Evolutionary conservation across 768 basidiomycete species (phyloP).

Genomic region (Hypsizygus marmoreus): DNA sequence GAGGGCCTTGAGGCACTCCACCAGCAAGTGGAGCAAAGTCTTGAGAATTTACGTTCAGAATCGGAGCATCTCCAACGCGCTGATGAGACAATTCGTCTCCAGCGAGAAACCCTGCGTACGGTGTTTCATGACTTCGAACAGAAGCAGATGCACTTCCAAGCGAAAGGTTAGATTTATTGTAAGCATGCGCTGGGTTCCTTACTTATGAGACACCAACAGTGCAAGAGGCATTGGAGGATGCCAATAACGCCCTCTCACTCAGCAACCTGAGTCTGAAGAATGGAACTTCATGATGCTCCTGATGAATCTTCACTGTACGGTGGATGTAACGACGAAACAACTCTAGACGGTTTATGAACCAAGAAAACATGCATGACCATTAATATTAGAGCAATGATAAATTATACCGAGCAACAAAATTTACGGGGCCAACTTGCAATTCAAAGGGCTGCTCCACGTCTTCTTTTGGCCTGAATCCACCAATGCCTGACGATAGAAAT

Average conservation of each 20-base stretch:
- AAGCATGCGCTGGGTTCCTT: background rate
- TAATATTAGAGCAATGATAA: too few relatives aligned
- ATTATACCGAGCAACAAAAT: background rate
- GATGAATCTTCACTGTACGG: too few relatives aligned
- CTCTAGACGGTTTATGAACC: too few relatives aligned
- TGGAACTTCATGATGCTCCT: too few relatives aligned
- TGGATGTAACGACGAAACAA: too few relatives aligned
- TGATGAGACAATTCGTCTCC: constrained; percentile 42
- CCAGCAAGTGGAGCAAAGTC: constrained; percentile 48
- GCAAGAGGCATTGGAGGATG: constrained; percentile 43
- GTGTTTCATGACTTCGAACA: constrained; percentile 45
- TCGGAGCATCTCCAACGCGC: constrained; percentile 44
- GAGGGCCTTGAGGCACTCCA: constrained; percentile 58
- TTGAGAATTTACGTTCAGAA: constrained; percentile 45
- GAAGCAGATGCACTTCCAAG: constrained; percentile 42
- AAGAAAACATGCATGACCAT: too few relatives aligned
- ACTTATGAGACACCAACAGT: constrained; percentile 26
- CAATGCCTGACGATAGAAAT: constrained; percentile 56
- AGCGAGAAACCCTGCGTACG: constrained; percentile 37
- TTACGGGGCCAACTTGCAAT: background rate
- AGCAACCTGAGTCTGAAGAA: constrained; percentile 25
- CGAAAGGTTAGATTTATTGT: constrained; percentile 36
- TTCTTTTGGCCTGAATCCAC: constrained; percentile 56
- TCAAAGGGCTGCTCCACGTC: constrained; percentile 30
- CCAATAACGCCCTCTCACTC: constrained; percentile 37